Conservation (phyloP, 2,329 filamentous ascomycete species). For the Hymenoscyphus scutula region DNA sequence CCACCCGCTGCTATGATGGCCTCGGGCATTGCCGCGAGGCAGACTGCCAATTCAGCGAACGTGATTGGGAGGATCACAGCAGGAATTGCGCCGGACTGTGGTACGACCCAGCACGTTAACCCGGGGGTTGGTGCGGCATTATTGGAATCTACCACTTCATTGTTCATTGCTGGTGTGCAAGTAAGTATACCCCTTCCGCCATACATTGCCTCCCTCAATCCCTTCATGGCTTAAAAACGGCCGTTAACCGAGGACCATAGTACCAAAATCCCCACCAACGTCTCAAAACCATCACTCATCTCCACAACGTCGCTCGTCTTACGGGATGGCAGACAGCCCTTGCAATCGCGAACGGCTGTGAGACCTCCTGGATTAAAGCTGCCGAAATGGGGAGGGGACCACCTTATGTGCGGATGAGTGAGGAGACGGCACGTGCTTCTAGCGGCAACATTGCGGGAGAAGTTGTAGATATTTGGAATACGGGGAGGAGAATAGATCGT, state of each 20-base stretch:
- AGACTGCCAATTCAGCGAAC: constrained; percentile 69
- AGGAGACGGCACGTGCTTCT: constrained; percentile 35
- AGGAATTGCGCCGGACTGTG: constrained; percentile 55
- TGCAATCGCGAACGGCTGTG: constrained; percentile 79
- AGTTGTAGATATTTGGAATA: constrained; percentile 44
- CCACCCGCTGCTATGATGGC: constrained; percentile 84
- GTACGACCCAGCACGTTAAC: constrained; percentile 56
- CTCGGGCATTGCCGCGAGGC: constrained; percentile 70
- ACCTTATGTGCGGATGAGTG: constrained; percentile 57
- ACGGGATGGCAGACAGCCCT: constrained; percentile 86
- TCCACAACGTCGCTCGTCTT: constrained; percentile 72
- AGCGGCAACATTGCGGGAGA: not conserved
- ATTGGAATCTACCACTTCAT: constrained; percentile 75
- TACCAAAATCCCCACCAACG: constrained; percentile 71
- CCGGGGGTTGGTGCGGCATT: constrained; percentile 77
- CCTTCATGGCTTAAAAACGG: not conserved
- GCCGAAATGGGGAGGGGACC: constrained; percentile 73
- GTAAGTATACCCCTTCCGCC: constrained; percentile 38
- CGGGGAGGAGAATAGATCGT: constrained; percentile 50
- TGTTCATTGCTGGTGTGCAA: constrained; percentile 84
- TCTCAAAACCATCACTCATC: constrained; percentile 70
- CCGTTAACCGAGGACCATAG: constrained; percentile 42
- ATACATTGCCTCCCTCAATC: not conserved
- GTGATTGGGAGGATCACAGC: constrained; percentile 78
- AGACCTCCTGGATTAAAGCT: constrained; percentile 77